phyloP scores from a whole-genome alignment of 2,329 filamentous ascomycete genomes.

The Zasmidium citrigriseum region DNA sequence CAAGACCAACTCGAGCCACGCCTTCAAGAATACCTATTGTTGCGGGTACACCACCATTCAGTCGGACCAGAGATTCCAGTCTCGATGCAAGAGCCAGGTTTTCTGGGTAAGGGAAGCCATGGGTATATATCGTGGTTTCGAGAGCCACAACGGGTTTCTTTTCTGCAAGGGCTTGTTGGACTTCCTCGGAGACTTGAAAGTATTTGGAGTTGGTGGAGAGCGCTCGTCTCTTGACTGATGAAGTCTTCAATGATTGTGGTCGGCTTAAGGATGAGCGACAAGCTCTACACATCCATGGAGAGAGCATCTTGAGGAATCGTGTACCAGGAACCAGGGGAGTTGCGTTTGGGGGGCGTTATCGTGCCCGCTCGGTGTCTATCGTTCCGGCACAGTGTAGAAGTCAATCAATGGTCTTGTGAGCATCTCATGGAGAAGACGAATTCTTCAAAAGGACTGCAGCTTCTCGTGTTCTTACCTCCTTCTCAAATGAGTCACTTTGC shows the following conservation, averaged over 20 bases:
- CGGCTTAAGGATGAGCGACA: conserved; percentile 11
- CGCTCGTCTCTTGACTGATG: not conserved
- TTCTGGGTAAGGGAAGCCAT: conserved; percentile 73
- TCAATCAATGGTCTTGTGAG: too few relatives aligned
- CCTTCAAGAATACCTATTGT: conserved; percentile 88
- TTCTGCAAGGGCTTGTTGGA: conserved; percentile 71
- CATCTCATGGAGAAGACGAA: too few relatives aligned
- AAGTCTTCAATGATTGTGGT: not conserved
- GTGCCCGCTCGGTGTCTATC: too few relatives aligned
- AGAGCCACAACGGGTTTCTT: conserved; percentile 85
- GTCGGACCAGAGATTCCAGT: conserved; percentile 78
- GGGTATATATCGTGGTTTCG: conserved; percentile 96
- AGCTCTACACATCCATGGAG: conserved; percentile 21
- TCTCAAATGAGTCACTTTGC: too few relatives aligned
- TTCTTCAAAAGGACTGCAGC: too few relatives aligned
- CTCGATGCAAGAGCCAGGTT: conserved; percentile 75
- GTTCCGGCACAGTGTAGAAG: too few relatives aligned
- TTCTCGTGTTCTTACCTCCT: too few relatives aligned
- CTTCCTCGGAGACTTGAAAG: conserved; percentile 77
- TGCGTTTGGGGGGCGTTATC: too few relatives aligned
- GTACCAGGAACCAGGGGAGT: too few relatives aligned
- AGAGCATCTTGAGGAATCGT: conserved; percentile 1
- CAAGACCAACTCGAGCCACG: conserved; percentile 76
- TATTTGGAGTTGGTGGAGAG: conserved; percentile 26
- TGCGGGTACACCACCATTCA: conserved; percentile 80